Evolutionary conservation across 2,329 filamentous ascomycete species (phyloP), one percentile per base, ranked within the genome.

Genomic region (Cercospora beticola): DNA sequence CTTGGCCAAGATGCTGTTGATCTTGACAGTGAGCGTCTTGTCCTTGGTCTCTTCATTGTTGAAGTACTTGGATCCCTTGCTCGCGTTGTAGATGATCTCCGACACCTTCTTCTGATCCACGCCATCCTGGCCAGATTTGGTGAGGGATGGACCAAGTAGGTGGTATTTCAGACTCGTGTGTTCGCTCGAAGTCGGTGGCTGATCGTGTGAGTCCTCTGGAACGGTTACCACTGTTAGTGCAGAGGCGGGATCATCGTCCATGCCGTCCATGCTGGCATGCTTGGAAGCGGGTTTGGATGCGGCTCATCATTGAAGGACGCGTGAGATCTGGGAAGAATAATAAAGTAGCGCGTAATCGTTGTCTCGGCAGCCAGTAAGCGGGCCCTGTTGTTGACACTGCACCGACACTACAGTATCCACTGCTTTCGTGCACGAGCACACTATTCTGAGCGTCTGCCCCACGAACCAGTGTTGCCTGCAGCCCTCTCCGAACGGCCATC

Each of bases 91-190:
- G 69, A 99, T 99, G 74, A 98, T 90, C 75, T 98, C 94, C 2
- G 94, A 96, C 61, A 99, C 93, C 83, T 95, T 97, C 71, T 87
- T 86, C 81, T 98, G 95, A 76, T 99, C 93, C n/a, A 98, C 94
- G 16, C 88, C 85, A 76, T 97, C 93, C 78, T 98, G 94, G 1
- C 95, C 95, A 31, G 94, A 92, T 80, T 99, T 99, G 23, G 93
- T 94, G 64, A 98, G 83, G 5, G 94, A 97, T 0, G 94, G 94
- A 0, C 95, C 95, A 0, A 98, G 85, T 0, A 98, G 86, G 66
- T 91, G 90, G 79, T 98, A 97, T 77, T 97, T 97, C 66, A 98
- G 85, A 4, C 91, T 93, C 65, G 86, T 83, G 75, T 89, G 86
- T 70, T 84, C 77, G 63, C 72, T 77, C 9, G 73, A 70, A 3